Base-by-base conservation (phyloP, 495 filamentous ascomycete species). In the Melanomma pulvis-pyrius region DNA sequence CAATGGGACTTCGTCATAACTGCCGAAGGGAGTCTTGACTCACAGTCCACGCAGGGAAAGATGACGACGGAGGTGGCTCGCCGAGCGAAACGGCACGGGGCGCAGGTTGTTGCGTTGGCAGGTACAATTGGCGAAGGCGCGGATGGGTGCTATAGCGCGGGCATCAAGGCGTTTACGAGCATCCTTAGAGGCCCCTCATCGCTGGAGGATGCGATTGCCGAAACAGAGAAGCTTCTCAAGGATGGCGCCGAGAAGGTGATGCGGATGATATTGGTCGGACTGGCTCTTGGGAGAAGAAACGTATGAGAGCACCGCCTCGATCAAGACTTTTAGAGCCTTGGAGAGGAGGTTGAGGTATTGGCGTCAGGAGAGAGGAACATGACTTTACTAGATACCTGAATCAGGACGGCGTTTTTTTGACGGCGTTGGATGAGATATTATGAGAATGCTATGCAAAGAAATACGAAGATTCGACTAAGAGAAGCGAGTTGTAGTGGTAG, bases 71-170 rank as follows among this genome's bases (percentile, higher is more conserved):
- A 69, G 39, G 32, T 69, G 1, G 60, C 61, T 6, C 19, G 39
- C n/a, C 61, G 53, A n/a, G 61, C 34, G 15, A 59, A 50, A 21
- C 24, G 28, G 41, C 25, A 47, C 24, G 66, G 61, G 17, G 49
- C 25, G 13, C 66, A 46, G 2, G 66, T 69, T 2, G 56, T 69
- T 24, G 61, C 54, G 6, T 36, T 59, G 41, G 60, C 41, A 17
- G 58, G 58, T 11, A 46, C 55, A 4, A 44, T 46, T 17, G 32
- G 55, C n/a, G 46, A 41, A 3, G 41, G 51, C 62, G 46, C 71
- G 71, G 56, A 70, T 66, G 63, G 19, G 50, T 72, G 54, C 52
- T 72, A 49, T 24, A 39, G 22, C 21, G 34, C 56, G 6, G 56
- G 56, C 15, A 46, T 47, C 36, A 30, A 48, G n/a, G 56, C 56